These are phyloP conservation scores for Phoma sp. DNA, from an alignment of 2,329 filamentous ascomycete species.

Conservation along the genomic window DNA sequence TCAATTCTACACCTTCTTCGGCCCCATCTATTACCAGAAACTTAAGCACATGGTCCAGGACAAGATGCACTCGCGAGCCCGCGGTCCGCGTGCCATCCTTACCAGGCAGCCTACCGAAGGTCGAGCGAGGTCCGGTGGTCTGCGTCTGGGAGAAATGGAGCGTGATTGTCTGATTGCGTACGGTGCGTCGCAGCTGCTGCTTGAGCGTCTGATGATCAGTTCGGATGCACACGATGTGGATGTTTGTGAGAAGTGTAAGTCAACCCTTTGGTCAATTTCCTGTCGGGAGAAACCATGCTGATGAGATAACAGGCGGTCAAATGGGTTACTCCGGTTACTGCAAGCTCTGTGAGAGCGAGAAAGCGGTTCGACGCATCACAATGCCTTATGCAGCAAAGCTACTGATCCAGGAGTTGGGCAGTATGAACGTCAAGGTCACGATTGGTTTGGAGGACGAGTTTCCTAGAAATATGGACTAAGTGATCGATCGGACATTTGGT, in stretches of 20 bases:
- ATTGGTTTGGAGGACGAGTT: slow-evolving; percentile 95
- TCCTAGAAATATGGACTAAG: slow-evolving; percentile 18
- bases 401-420: slow-evolving; percentile 92
- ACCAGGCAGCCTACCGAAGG: slow-evolving; percentile 97
- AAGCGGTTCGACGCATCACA: slow-evolving; percentile 86
- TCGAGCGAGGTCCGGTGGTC: slow-evolving; percentile 86
- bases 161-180: slow-evolving; percentile 98
- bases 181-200: slow-evolving; percentile 86
- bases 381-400: slow-evolving; percentile 98
- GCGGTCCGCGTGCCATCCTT: slow-evolving; percentile 87
- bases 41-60: slow-evolving; percentile 99
- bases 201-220: slow-evolving; percentile 93
- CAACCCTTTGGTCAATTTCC: too few species aligned
- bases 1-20: slow-evolving; percentile 97
- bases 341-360: slow-evolving; percentile 85
- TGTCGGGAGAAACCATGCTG: not conserved
- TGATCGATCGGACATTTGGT: not conserved
- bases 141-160: slow-evolving; percentile 97
- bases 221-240: slow-evolving; percentile 91
- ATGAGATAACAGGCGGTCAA: slow-evolving; percentile 62
- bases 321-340: slow-evolving; percentile 97
- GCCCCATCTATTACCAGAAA: slow-evolving; percentile 99
- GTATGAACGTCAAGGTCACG: slow-evolving; percentile 97
- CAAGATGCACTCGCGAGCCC: slow-evolving; percentile 96
- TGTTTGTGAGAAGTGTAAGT: slow-evolving; percentile 81